Evolutionary conservation across 768 basidiomycete species (phyloP).

Genomic region (Rhizopogon salebrosus): DNA sequence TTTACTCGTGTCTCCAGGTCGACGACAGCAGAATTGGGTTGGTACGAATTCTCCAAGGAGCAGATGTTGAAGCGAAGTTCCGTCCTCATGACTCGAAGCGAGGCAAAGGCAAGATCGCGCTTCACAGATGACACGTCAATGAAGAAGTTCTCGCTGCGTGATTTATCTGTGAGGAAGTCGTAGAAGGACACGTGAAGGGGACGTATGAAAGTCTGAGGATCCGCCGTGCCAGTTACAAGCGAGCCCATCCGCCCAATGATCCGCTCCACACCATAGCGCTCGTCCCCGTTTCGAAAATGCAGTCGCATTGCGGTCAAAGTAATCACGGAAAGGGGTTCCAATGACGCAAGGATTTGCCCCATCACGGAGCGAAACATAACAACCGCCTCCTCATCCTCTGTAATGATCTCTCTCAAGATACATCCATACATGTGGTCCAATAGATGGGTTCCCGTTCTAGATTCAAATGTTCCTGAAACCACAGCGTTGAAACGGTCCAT

Average conservation of each 20-base stretch:
- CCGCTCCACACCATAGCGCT: background rate
- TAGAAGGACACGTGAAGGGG: constrained; percentile 21
- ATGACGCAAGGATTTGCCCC: background rate
- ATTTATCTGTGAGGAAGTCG: constrained; percentile 18
- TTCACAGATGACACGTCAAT: constrained; percentile 7
- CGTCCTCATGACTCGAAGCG: constrained; percentile 19
- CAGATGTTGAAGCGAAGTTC: constrained; percentile 31
- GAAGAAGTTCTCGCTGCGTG: constrained; percentile 10
- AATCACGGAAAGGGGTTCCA: background rate
- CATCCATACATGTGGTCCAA: background rate
- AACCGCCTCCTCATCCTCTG: background rate
- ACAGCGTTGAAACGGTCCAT: background rate
- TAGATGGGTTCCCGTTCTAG: background rate
- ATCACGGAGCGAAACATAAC: background rate
- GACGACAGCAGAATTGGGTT: constrained; percentile 15
- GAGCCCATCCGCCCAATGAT: constrained; percentile 2
- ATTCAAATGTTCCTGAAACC: background rate
- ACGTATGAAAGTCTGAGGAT: constrained; percentile 1
- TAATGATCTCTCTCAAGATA: background rate
- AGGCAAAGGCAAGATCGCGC: constrained; percentile 10
- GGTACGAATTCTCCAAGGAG: constrained; percentile 22
- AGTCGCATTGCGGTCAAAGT: background rate
- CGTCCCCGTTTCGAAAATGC: background rate
- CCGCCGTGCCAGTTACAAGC: constrained; percentile 1
- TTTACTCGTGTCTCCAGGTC: constrained; percentile 2